phyloP scores from a whole-genome alignment of 1,284 basidiomycete species.

The Microbotryum intermedium region DNA sequence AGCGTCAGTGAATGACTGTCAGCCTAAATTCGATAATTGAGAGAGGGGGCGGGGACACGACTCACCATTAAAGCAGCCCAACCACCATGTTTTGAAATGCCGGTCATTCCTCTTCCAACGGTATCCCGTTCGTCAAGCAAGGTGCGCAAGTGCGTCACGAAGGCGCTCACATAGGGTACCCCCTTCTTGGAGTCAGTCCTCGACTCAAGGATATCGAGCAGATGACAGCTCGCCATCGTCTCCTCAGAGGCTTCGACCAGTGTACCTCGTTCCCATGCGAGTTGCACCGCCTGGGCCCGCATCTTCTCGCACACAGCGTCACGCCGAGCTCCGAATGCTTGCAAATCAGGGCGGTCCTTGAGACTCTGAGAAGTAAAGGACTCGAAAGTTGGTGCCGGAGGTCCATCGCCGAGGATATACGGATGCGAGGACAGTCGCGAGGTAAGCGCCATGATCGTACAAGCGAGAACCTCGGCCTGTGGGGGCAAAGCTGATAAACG shows the following conservation, averaged over 20 bases:
- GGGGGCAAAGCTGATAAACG: conserved; percentile 11
- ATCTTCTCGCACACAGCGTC: conserved; percentile 14
- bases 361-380: conserved; percentile 6
- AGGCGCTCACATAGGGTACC: conserved; percentile 26
- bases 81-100: conserved; percentile 4
- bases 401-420: conserved; percentile 5
- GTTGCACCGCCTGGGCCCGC: conserved; percentile 13
- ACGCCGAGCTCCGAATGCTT: conserved; percentile 14
- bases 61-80: conserved; percentile 26
- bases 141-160: conserved; percentile 23
- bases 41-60: neutral
- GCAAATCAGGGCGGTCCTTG: conserved; percentile 8
- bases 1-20: neutral
- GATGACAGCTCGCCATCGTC: conserved; percentile 22
- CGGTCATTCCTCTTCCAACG: too few relatives aligned
- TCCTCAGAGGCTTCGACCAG: conserved; percentile 21
- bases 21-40: too few relatives aligned
- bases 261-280: conserved; percentile 24
- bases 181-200: conserved; percentile 16
- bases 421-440: conserved; percentile 25
- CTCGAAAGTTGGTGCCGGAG: conserved; percentile 7
- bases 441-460: conserved; percentile 25
- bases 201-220: conserved; percentile 28
- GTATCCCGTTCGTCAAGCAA: conserved; percentile 19
- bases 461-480: conserved; percentile 23